Percentiles rank a stretch among this genome's conserved stretches.
phyloP scores from a whole-genome alignment of 495 filamentous ascomycete genomes.

The Delitschia confertaspora region DNA sequence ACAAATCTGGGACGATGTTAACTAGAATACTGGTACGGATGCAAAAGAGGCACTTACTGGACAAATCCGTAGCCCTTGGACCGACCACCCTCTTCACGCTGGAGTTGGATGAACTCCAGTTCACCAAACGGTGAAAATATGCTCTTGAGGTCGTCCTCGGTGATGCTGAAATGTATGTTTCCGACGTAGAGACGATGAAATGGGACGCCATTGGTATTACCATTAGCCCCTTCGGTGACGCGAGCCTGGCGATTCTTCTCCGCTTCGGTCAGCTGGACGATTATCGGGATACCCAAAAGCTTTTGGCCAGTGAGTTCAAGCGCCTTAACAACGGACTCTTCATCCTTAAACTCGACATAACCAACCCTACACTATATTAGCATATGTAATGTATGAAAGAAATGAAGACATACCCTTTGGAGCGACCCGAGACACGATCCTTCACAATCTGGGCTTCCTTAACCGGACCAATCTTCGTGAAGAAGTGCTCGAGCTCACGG shows the following conservation, averaged over 20 bases:
- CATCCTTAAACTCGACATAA: conserved; percentile 97
- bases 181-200: conserved; percentile 99
- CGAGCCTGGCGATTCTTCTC: conserved; percentile 98
- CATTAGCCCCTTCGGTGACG: conserved; percentile 60
- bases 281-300: conserved; percentile 96
- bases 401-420: conserved; percentile 71
- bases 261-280: conserved; percentile 95
- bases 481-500: conserved; percentile 88
- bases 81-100: conserved; percentile 72
- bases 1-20: conserved; percentile 59
- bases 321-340: conserved; percentile 85
- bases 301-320: conserved; percentile 99
- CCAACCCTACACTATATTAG: conserved; percentile 61
- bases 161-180: conserved; percentile 99
- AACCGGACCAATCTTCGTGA: conserved; percentile 91
- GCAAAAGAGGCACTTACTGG: conserved; percentile 78
- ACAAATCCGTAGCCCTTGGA: conserved; percentile 98
- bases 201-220: conserved; percentile 64
- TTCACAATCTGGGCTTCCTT: conserved; percentile 99
- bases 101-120: conserved; percentile 92
- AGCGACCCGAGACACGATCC: conserved; percentile 90
- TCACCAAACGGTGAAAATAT: conserved; percentile 98
- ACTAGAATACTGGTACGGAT: conserved; percentile 10
- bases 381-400: conserved; percentile 1
- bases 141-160: conserved; percentile 89